These are phyloP conservation scores for Wallemia hederae DNA, from an alignment of 1,284 basidiomycete species.

Conservation along the genomic window DNA sequence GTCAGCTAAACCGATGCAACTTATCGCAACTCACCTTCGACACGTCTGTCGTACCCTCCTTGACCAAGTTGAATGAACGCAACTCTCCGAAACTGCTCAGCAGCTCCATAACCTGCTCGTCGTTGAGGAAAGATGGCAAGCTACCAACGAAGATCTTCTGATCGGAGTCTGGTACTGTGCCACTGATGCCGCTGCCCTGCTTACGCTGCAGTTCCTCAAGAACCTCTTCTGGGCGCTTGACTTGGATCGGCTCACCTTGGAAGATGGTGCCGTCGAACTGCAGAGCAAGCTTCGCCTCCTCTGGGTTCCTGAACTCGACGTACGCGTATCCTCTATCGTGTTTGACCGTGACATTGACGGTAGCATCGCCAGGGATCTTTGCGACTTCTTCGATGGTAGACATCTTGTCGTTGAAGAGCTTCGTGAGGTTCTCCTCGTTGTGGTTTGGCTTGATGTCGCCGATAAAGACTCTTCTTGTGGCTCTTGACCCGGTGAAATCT, in stretches of 20 bases:
- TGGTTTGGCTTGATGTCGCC: slow-evolving; percentile 77
- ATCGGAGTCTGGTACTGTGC: slow-evolving; percentile 81
- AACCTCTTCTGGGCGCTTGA: slow-evolving; percentile 70
- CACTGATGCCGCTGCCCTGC: slow-evolving; percentile 42
- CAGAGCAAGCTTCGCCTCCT: slow-evolving; percentile 87
- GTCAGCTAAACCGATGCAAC: neutral
- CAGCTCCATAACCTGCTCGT: slow-evolving; percentile 92
- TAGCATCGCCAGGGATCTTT: slow-evolving; percentile 55
- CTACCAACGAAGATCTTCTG: slow-evolving; percentile 97
- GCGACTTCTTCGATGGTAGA: slow-evolving; percentile 50
- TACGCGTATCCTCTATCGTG: slow-evolving; percentile 96
- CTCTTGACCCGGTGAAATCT: slow-evolving; percentile 58
- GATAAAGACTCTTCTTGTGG: slow-evolving; percentile 79
- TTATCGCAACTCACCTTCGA: slow-evolving; percentile 40
- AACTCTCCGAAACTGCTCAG: slow-evolving; percentile 92
- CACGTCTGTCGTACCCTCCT: slow-evolving; percentile 43
- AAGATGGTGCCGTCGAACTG: slow-evolving; percentile 90
- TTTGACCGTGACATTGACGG: slow-evolving; percentile 75
- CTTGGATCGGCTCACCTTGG: slow-evolving; percentile 66
- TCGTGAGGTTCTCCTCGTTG: slow-evolving; percentile 59
- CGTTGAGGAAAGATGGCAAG: slow-evolving; percentile 72
- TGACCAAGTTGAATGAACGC: slow-evolving; percentile 88
- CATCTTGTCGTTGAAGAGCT: slow-evolving; percentile 92
- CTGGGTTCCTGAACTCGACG: slow-evolving; percentile 87
- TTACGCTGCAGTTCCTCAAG: slow-evolving; percentile 2